phyloP scores from a whole-genome alignment of 1,284 basidiomycete species.

The Heliocybe sulcata region DNA sequence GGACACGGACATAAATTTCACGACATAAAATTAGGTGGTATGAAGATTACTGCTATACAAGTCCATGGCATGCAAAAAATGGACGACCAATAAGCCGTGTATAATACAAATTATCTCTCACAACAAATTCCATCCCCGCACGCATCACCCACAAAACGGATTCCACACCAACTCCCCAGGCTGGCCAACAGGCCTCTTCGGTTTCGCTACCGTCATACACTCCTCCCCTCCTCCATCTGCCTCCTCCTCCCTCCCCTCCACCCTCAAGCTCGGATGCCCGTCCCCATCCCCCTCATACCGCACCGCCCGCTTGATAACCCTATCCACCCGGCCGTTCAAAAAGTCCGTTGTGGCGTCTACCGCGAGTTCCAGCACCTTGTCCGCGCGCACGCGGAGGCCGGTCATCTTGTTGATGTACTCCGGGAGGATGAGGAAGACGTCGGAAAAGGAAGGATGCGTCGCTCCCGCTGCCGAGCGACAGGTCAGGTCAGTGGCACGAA shows the following conservation, averaged over 20 bases:
- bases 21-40: too few relatives aligned
- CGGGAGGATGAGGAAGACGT: slow-evolving; percentile 60
- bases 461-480: slow-evolving; percentile 44
- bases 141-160: neutral
- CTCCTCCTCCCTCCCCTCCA: neutral
- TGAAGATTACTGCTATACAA: too few relatives aligned
- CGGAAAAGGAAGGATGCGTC: slow-evolving; percentile 59
- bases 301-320: neutral
- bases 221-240: neutral
- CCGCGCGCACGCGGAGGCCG: slow-evolving; percentile 16
- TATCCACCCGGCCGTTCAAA: neutral
- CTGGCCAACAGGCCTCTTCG: neutral
- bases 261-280: neutral
- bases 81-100: neutral
- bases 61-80: too few relatives aligned
- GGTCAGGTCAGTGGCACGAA: neutral
- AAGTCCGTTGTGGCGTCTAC: slow-evolving; percentile 12
- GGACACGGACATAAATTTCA: too few relatives aligned
- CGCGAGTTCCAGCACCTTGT: slow-evolving; percentile 9
- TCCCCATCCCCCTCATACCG: neutral
- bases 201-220: neutral
- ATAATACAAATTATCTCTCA: neutral
- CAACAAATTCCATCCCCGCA: neutral
- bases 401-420: slow-evolving; percentile 29
- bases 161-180: neutral